Base-by-base conservation (phyloP, 441 rosid species). In the Adansonia rubrostipa region DNA sequence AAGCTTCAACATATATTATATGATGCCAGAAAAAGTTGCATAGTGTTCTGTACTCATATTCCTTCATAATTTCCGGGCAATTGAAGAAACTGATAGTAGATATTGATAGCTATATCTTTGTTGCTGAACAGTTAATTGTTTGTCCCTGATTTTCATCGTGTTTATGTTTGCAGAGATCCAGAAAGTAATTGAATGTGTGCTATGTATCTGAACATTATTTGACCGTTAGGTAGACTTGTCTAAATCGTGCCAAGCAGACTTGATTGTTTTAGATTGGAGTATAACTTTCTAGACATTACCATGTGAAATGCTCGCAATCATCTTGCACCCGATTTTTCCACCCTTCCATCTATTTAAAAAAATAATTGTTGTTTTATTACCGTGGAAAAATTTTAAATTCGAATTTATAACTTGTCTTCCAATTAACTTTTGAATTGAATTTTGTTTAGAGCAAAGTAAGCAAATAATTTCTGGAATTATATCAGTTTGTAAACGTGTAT, bases 401-500 rank as follows among this genome's bases (percentile, higher is more conserved):
- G 22, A 11, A 5, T 48, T 48, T 50, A 14, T 14, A 3, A 69
- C 10, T 54, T 5, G 63, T 36, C 14, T 53, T 9, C 24, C 24
- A 36, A 54, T 28, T 4, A 28, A 8, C 2, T 36, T 71, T 54
- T 36, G 3, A 33, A 33, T 54, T 73, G 50, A 19, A 36, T 0
- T 66, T 40, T 66, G 51, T 51, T 66, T 42, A n/a, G 28, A 66
- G 20, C 50, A 66, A 66, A 40, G 3, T 33, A 28, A 14, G 62
- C 45, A 50, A 71, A 51, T 51, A 15, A 28, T 71, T 19, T 2
- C 20, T 45, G 11, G 74, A 50, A 3, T n/a, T 66, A 22, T 64
- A 20, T 11, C n/a, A 14, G 40, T 70, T 42, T 79, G 62, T 28
- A 58, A 56, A 22, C 57, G 9, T 67, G 69, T 22, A 20, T 66